Evolutionary conservation across 2,329 filamentous ascomycete species (phyloP).

Genomic region (Ceratocystis smalleyi): DNA sequence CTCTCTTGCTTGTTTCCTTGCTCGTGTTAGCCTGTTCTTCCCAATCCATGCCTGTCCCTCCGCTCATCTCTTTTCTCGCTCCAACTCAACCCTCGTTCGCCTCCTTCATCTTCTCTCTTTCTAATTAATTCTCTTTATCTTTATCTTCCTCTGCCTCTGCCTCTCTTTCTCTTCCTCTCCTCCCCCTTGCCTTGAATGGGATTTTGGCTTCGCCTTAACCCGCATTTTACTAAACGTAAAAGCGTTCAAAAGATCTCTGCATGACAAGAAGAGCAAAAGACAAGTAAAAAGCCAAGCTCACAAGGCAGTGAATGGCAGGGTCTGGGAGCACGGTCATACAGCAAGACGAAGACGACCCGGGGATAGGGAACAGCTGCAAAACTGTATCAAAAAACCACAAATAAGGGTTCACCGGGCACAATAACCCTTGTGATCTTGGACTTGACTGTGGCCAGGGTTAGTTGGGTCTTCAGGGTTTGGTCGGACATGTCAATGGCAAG

Average conservation of each 20-base stretch:
- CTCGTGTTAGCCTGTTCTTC: background rate
- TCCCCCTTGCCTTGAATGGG: background rate
- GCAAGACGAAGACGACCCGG: background rate
- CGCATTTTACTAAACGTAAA: background rate
- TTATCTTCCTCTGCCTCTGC: background rate
- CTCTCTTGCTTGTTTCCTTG: background rate
- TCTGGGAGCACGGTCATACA: background rate
- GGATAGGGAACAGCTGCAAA: background rate
- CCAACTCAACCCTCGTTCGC: background rate
- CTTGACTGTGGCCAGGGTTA: no score
- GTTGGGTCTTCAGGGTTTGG: no score
- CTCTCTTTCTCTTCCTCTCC: background rate
- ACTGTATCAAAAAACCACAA: no score
- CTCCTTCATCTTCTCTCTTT: background rate
- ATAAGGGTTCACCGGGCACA: background rate
- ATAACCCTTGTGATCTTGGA: background rate
- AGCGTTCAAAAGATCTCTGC: background rate
- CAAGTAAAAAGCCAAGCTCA: background rate
- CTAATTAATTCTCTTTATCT: no score
- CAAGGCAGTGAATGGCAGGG: background rate
- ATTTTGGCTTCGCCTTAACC: conserved; percentile 5
- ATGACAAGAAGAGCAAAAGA: background rate
- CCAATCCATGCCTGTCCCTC: background rate
- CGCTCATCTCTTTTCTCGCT: background rate
- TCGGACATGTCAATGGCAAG: no score